phyloP scores from a whole-genome alignment of 2,329 filamentous ascomycete species.

The Endoconidiophora polonica region DNA sequence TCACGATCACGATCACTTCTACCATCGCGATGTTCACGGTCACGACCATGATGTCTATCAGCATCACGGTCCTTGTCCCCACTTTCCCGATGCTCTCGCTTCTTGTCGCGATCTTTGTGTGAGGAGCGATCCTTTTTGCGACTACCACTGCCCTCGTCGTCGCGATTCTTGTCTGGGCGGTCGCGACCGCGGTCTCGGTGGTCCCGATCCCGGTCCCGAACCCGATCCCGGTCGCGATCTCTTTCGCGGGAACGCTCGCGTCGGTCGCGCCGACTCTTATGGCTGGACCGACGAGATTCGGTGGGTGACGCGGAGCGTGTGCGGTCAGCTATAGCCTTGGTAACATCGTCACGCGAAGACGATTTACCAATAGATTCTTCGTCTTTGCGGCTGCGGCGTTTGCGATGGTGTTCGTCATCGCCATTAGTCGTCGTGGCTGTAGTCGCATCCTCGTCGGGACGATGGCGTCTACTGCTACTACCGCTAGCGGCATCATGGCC shows the following conservation, averaged over 20 bases:
- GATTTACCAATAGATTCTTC: conserved; percentile 37
- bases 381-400: conserved; percentile 27
- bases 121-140: conserved; percentile 25
- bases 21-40: conserved; percentile 18
- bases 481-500: conserved; percentile 11
- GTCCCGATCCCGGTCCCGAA: conserved; percentile 20
- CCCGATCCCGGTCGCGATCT: conserved; percentile 20
- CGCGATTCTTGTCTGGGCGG: conserved; percentile 25
- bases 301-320: conserved; percentile 51
- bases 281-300: conserved; percentile 33
- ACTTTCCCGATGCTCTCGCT: conserved; percentile 24
- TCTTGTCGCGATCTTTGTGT: conserved; percentile 26
- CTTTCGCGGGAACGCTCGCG: conserved; percentile 30
- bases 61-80: conserved; percentile 20
- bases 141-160: conserved; percentile 23
- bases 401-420: conserved; percentile 10
- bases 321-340: conserved; percentile 30
- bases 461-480: conserved; percentile 4
- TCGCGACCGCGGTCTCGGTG: conserved; percentile 16
- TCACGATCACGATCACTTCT: conserved; percentile 15
- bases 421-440: not conserved
- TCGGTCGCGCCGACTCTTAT: conserved; percentile 45
- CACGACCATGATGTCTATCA: conserved; percentile 17
- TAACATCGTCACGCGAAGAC: conserved; percentile 23
- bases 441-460: conserved; percentile 4